Base-by-base conservation (phyloP, 805 yeast species). In the Candida montana region DNA sequence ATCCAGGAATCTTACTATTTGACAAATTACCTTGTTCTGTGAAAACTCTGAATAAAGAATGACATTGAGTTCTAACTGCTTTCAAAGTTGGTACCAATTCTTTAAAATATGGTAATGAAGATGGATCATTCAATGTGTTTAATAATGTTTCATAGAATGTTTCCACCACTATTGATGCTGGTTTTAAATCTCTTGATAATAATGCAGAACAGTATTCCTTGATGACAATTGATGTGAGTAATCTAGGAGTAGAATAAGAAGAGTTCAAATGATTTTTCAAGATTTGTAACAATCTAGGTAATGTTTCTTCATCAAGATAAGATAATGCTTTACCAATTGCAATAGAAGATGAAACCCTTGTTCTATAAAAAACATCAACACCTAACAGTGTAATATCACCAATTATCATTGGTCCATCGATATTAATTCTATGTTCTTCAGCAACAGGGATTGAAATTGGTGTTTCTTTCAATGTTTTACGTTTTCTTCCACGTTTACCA, bases 371-470 rank as follows among this genome's bases (percentile, higher is more conserved):
- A 1, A 77, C 77, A 23, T 86, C 90, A 35, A 72, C 63, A 0
- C 95, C 96, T 27, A 93, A 79, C 21, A 93, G 68, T 41, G 89
- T 79, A 15, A 93, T 83, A 63, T 93, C 99, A 54, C 99, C 99
- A 34, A 79, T 75, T 44, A 84, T 77, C 61, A 93, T 82, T 5
- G 98, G 96, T 3, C 95, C 84, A 64, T 93, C 99, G 45, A 93
- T 90, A 58, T 91, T 89, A 39, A 88, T 82, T 44, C 76, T 75
- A 32, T 40, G 43, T 41, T 78, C 72, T 38, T 74, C 82, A 29
- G 73, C 83, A 4, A 74, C 67, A 3, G 77, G 75, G 32, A 56
- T 58, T 4, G 35, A 10, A 7, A 13, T 13, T 8, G 59, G 51
- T 32, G 57, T 53, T 8, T 49, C 50, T 4, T 52, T 52, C 18